Conservation (phyloP, 192 early-diverging fungal species). For the Piromyces sp. region DNA sequence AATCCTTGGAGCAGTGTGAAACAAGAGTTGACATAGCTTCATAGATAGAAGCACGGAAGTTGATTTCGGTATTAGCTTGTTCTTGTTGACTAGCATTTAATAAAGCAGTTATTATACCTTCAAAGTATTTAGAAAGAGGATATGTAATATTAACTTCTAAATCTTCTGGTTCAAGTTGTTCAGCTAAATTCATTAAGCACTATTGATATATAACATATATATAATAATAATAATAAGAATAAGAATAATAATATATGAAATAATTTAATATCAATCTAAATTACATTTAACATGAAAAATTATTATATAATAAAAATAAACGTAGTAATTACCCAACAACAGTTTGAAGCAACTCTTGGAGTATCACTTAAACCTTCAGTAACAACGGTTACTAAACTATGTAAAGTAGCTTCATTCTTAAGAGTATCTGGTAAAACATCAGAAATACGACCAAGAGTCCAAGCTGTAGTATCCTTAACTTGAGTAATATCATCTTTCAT, state of each 20-base stretch:
- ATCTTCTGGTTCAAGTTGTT: conserved; percentile 48
- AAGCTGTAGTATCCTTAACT: conserved; percentile 94
- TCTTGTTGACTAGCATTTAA: conserved; percentile 49
- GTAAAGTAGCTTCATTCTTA: conserved; percentile 18
- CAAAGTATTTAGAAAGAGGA: conserved; percentile 68
- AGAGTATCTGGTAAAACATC: conserved; percentile 40
- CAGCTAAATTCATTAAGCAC: conserved; percentile 81
- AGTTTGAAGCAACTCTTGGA: conserved; percentile 81
- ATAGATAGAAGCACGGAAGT: conserved; percentile 79
- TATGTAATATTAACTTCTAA: conserved; percentile 41
- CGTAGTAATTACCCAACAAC: conserved; percentile 76
- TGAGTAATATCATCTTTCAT: conserved; percentile 71
- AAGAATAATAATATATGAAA: background rate
- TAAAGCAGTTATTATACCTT: conserved; percentile 56
- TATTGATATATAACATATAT: conserved; percentile 5
- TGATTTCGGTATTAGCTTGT: conserved; percentile 51
- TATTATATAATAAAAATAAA: no score
- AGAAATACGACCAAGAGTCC: conserved; percentile 93
- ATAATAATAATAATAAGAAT: conserved; percentile 1
- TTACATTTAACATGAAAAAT: no score
- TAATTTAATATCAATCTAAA: no score
- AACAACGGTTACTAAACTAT: conserved; percentile 54
- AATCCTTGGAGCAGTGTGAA: conserved; percentile 48
- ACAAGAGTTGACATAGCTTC: conserved; percentile 80
- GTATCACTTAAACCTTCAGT: conserved; percentile 68